Evolutionary conservation across 768 basidiomycete genomes (phyloP).

Genomic region (Obba rivulosa): DNA sequence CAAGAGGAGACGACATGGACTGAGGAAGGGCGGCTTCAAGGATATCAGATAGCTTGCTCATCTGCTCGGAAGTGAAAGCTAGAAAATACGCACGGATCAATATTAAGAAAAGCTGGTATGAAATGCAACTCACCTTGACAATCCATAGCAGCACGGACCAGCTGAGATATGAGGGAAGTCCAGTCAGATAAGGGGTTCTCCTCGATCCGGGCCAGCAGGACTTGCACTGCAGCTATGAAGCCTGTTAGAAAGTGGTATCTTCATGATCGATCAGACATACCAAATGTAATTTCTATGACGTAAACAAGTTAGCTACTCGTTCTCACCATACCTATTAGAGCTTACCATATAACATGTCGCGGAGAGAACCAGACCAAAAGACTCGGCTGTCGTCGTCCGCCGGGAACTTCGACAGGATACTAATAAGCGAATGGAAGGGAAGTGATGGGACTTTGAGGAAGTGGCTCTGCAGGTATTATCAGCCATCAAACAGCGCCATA

Average conservation of each 20-base stretch:
- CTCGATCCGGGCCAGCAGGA: conserved; percentile 47
- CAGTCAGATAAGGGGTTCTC: conserved; percentile 29
- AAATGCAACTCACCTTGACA: conserved; percentile 47
- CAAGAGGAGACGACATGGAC: conserved; percentile 17
- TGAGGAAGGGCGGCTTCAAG: conserved; percentile 27
- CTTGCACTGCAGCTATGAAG: conserved; percentile 43
- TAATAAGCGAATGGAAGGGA: conserved; percentile 75
- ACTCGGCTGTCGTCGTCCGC: conserved; percentile 68
- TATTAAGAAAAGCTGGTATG: not conserved
- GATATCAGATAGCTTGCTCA: conserved; percentile 41
- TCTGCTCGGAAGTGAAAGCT: conserved; percentile 66
- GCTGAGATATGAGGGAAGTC: conserved; percentile 38
- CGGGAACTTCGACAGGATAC: conserved; percentile 75
- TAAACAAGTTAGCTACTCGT: too few relatives aligned
- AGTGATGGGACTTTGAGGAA: conserved; percentile 82
- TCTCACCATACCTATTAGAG: conserved; percentile 10
- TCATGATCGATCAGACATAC: conserved; percentile 15
- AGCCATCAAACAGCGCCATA: not conserved
- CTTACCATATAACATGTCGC: conserved; percentile 67
- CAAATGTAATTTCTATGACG: conserved; percentile 30
- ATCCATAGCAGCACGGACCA: conserved; percentile 40
- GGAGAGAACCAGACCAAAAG: conserved; percentile 59
- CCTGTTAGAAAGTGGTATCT: not conserved
- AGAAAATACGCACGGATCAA: not conserved
- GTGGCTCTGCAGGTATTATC: conserved; percentile 49